Percentiles rank a stretch among this genome's conserved stretches.
phyloP scores from a whole-genome alignment of 129 eudicot species.

The Centrapalus pauciflorus region DNA sequence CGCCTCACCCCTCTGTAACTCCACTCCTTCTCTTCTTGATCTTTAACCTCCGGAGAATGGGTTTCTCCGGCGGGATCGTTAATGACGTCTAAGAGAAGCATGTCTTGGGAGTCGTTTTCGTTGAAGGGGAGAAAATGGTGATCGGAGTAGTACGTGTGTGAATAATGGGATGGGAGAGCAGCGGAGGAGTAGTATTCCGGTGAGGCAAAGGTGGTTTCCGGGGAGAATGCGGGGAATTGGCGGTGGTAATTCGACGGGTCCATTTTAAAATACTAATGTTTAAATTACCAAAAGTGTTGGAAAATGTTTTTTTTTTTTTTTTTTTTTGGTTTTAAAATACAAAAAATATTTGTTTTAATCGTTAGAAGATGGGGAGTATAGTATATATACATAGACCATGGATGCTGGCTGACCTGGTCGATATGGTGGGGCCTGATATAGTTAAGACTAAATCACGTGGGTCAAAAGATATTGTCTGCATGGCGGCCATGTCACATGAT shows the following conservation, averaged over 20 bases:
- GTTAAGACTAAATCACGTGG: conserved; percentile 12
- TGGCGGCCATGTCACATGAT: conserved; percentile 21
- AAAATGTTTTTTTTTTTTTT: too few species aligned
- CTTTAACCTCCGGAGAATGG: not conserved
- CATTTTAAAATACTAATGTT: not conserved
- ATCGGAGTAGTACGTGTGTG: conserved; percentile 9
- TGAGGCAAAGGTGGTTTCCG: conserved; percentile 11
- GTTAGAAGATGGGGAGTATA: conserved; percentile 14
- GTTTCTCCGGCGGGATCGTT: not conserved
- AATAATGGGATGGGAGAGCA: not conserved
- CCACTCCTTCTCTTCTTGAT: conserved; percentile 6
- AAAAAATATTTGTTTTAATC: not conserved
- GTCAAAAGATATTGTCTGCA: not conserved
- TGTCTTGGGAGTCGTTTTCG: conserved; percentile 26
- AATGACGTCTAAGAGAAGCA: conserved; percentile 29
- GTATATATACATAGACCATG: not conserved
- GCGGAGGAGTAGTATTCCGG: conserved; percentile 11
- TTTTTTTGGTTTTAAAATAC: not conserved
- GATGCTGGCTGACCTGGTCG: not conserved
- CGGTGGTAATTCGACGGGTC: not conserved
- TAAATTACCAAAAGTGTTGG: too few species aligned
- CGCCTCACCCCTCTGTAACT: conserved; percentile 29
- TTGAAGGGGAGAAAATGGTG: conserved; percentile 27
- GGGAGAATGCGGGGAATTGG: not conserved
- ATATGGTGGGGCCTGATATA: conserved; percentile 7